Evolutionary conservation across 2,329 filamentous ascomycete species (phyloP), one percentile per base, ranked within the genome.

Genomic region (Phialemonium atrogriseum): DNA sequence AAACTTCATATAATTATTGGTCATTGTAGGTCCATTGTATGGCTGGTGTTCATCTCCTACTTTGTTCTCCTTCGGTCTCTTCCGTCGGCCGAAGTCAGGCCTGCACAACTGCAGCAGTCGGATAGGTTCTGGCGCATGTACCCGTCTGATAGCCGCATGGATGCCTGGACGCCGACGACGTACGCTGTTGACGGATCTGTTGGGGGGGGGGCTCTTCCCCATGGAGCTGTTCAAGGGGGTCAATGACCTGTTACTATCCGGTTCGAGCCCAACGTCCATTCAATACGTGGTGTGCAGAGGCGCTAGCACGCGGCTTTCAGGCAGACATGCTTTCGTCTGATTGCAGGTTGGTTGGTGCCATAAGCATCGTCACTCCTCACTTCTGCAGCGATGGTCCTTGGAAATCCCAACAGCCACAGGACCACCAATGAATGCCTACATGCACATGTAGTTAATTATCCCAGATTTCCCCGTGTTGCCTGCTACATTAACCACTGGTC

Each of bases 51-150:
- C 16, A 11, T 28, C 11, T 28, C n/a, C n/a, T n/a, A n/a, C 27
- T 12, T 12, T 20, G 8, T 15, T 28, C n/a, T 28, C 27, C 11
- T 21, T 21, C 16, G 27, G n/a, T 19, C 11, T 21, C 17, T 10
- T 21, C 27, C 17, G 27, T 28, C 7, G n/a, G n/a, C n/a, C n/a
- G n/a, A n/a, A n/a, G n/a, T n/a, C 28, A 6, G 76, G 74, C 11
- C 79, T 83, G 61, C 67, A 68, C 41, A 82, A 84, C 47, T n/a
- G n/a, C n/a, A n/a, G n/a, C n/a, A n/a, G n/a, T 77, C 77, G 10
- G 76, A 68, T 33, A 79, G 79, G 45, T 71, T 79, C 48, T 64
- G 75, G 10, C 67, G 74, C 31, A 82, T 82, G 77, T 78, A 83
- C 48, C 78, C 77, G 4, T 73, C 71, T 4, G 78, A 81, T 52